Base-by-base conservation (phyloP, 2,329 filamentous ascomycete genomes). In the Pyrenophora teres region DNA sequence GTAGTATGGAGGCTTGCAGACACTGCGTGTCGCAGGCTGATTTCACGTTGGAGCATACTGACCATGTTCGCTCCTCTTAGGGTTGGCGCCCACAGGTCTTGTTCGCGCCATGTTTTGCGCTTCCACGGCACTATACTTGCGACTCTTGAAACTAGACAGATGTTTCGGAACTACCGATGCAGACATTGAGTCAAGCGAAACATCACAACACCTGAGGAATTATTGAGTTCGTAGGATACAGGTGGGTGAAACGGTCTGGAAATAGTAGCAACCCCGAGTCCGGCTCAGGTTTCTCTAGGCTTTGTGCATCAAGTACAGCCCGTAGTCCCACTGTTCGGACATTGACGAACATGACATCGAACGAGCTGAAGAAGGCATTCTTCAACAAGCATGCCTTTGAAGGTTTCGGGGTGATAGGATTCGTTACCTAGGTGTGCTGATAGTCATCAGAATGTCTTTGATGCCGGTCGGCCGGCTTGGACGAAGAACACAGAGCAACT, bases 101-200 rank as follows among this genome's bases (percentile, higher is more conserved):
- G 41, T 31, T 40, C 19, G 42, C 31, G 42, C 27, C 31, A 46
- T 33, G 33, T 46, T 45, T 32, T 40, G 47, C 32, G 46, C 44
- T 40, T 52, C 27, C 37, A 48, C 32, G 18, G 45, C 51, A 49
- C 47, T 38, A 47, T 43, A 21, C 13, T 36, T 37, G 32, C 42
- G 38, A n/a, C 39, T 18, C 21, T 52, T 49, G 50, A 52, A 52
- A 52, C 50, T 40, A 45, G 47, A 44, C 42, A 38, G 44, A 36
- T 43, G 49, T 58, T 56, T 58, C 49, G 46, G 41, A 30, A 30
- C 27, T 30, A 30, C 27, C 27, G 27, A 30, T 30, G 9, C 47
- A 50, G 40, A 39, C 39, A 25, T 9, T 25, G 12, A 38, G 31
- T 44, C 27, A 51, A 53, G 39, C 27, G 33, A 50, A 37, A 42